Conservation (phyloP, 345 rosid species). For the Dipteronia dyeriana region DNA sequence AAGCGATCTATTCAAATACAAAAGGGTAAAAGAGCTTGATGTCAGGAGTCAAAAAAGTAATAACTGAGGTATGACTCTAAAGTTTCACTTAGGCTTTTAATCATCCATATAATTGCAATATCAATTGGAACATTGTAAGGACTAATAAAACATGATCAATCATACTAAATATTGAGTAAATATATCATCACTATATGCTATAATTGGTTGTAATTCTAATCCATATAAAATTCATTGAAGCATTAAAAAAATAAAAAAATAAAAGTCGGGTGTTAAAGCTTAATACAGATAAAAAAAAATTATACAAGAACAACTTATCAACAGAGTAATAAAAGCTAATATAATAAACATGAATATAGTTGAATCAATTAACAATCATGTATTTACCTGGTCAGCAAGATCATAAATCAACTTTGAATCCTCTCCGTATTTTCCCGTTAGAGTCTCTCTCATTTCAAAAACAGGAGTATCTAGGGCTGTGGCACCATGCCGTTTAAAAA, state of each 20-base stretch:
- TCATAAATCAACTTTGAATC: constrained; percentile 92
- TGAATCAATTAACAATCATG: constrained; percentile 10
- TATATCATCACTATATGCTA: background rate
- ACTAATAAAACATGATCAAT: background rate
- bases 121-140: background rate
- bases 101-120: background rate
- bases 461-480: constrained; percentile 94
- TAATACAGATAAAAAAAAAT: background rate
- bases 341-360: constrained; percentile 2
- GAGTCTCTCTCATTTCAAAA: constrained; percentile 92
- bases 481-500: constrained; percentile 92
- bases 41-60: background rate
- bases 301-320: background rate
- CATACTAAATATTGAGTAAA: background rate
- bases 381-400: constrained; percentile 90
- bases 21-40: background rate
- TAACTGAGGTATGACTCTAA: background rate
- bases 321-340: background rate
- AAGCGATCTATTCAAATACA: background rate
- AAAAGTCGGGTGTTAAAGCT: background rate
- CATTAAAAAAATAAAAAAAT: background rate
- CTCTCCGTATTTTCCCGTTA: constrained; percentile 92
- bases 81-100: background rate
- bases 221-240: background rate
- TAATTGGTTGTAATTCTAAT: background rate